Conservation (phyloP, 148 eudicot species). For the Limonium bicolor region DNA sequence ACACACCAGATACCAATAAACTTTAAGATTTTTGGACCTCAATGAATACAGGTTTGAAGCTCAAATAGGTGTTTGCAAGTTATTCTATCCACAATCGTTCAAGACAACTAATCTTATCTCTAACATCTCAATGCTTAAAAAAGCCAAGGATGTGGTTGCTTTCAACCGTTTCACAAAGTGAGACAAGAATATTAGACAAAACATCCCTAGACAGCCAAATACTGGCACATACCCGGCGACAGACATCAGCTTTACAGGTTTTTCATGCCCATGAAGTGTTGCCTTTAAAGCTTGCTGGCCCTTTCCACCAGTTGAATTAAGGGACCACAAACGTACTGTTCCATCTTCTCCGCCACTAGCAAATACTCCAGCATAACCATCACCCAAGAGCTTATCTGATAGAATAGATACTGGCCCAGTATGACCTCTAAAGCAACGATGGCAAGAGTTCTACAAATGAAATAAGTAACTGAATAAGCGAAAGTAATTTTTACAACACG, state of each 20-base stretch:
- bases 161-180: no score
- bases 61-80: no score
- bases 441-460: conserved; percentile 34
- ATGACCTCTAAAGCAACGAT: conserved; percentile 60
- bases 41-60: no score
- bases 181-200: no score
- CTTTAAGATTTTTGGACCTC: no score
- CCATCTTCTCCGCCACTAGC: conserved; percentile 86
- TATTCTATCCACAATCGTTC: no score
- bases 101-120: no score
- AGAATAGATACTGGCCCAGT: conserved; percentile 54
- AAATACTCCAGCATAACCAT: conserved; percentile 31
- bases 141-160: no score
- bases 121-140: no score
- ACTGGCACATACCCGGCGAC: conserved; percentile 48
- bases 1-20: no score
- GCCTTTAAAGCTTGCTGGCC: conserved; percentile 55
- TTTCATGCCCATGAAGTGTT: conserved; percentile 59
- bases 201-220: conserved; percentile 8
- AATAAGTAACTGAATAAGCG: no score
- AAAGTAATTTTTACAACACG: no score
- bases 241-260: conserved; percentile 36
- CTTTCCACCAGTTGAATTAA: conserved; percentile 46
- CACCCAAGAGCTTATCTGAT: conserved; percentile 56
- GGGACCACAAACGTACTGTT: conserved; percentile 80